Percentiles rank a stretch among this genome's conserved stretches.
Conservation (phyloP, 257 asterid genomes). For the Coffea eugenioides region DNA sequence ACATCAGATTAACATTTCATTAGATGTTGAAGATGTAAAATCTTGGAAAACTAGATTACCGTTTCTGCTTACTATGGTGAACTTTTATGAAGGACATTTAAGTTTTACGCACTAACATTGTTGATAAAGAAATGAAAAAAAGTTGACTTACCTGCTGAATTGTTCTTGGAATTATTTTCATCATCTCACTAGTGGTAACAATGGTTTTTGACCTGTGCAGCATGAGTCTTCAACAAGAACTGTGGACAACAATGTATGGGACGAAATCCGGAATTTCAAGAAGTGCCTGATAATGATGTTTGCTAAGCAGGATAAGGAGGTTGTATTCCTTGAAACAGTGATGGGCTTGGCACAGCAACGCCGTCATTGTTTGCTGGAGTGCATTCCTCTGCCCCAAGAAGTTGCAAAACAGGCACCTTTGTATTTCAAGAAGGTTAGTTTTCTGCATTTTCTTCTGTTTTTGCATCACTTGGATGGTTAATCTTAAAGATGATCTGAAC, state of each 20-base stretch:
- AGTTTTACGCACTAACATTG: background rate
- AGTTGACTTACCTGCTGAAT: background rate
- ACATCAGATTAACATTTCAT: background rate
- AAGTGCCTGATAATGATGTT: constrained; percentile 96
- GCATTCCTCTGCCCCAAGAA: constrained; percentile 78
- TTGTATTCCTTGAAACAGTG: constrained; percentile 79
- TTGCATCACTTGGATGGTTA: background rate
- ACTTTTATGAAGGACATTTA: background rate
- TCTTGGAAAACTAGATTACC: background rate
- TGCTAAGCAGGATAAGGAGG: constrained; percentile 78
- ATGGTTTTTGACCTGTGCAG: constrained; percentile 35
- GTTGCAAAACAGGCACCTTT: constrained; percentile 87
- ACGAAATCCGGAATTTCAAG: constrained; percentile 93
- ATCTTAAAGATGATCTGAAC: background rate
- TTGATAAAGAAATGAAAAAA: background rate
- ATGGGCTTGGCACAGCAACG: constrained; percentile 74
- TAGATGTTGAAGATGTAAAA: background rate
- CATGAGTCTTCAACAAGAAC: constrained; percentile 85
- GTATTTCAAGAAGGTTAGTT: constrained; percentile 85
- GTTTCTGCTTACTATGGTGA: background rate
- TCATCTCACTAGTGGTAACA: background rate
- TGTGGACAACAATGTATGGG: constrained; percentile 87
- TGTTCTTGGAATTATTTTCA: background rate
- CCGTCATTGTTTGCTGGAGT: constrained; percentile 90
- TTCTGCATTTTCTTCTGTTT: background rate